Base-by-base conservation (phyloP, 257 asterid genomes). In the Misopates orontium region DNA sequence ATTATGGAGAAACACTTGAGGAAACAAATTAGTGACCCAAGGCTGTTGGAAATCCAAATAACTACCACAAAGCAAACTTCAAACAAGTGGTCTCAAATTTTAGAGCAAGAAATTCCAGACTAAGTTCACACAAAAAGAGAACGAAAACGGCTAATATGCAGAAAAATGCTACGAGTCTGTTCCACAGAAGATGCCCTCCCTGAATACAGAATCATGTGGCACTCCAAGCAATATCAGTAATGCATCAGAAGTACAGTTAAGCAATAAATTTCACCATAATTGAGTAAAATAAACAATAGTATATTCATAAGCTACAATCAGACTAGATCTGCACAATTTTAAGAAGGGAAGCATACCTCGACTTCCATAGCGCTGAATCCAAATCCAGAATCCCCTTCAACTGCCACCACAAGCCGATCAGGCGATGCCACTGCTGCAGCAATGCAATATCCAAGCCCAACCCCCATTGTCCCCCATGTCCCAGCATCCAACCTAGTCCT, bases 401-500 rank as follows among this genome's bases (percentile, higher is more conserved):
- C 98, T 62, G 96, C 98, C 51, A 91, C 98, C 61, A 91, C 95
- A 17, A 91, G 80, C 73, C 95, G 79, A 48, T 78, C 95, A 62
- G 96, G 98, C 1, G 83, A 77, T 7, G 98, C 96, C 67, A 86
- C 91, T 0, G 98, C 95, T 76, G 98, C 98, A 36, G 98, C 98
- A 77, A 91, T 89, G 86, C 98, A 91, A 66, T 91, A 91, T 17
- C 98, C 98, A 41, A 91, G 95, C 42, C 98, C 98, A 56, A 91
- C 94, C 39, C 98, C 98, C 98, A 91, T 91, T 17, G 98, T 91
- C 63, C 98, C 98, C 96, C 96, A 91, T 6, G 98, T 91, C 77
- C 98, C 98, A 0, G 96, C 96, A 82, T 89, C 98, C 86, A 91
- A 73, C 83, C 98, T 81, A 20, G 96, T 89, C 73, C 98, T 79